Percentiles rank a stretch among this genome's conserved stretches.
Evolutionary conservation across 495 filamentous ascomycete species (phyloP).

Genomic region (Hypoxylon lienhwacheense): DNA sequence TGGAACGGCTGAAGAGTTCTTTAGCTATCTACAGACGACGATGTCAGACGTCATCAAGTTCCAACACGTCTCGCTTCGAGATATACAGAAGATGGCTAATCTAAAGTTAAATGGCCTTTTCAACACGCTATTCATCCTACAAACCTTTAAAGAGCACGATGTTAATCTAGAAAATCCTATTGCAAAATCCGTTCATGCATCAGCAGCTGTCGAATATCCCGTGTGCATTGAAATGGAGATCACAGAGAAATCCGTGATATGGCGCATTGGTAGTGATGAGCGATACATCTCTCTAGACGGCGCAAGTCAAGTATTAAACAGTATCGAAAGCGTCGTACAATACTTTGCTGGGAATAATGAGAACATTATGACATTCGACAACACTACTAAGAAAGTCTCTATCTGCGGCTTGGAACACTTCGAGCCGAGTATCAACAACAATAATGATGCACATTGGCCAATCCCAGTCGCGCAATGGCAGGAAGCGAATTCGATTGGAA

Average conservation of each 20-base stretch:
- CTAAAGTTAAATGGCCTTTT: slow-evolving; percentile 49
- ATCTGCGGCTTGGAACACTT: slow-evolving; percentile 55
- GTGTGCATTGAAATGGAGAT: slow-evolving; percentile 79
- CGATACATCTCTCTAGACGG: slow-evolving; percentile 49
- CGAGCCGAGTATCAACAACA: slow-evolving; percentile 29
- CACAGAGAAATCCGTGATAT: slow-evolving; percentile 55
- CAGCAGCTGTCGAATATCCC: slow-evolving; percentile 71
- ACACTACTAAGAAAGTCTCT: slow-evolving; percentile 43
- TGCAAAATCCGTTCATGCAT: slow-evolving; percentile 60
- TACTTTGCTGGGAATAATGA: slow-evolving; percentile 51
- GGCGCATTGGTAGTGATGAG: slow-evolving; percentile 70
- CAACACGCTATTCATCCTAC: slow-evolving; percentile 73
- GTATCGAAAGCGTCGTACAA: slow-evolving; percentile 58
- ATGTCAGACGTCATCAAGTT: slow-evolving; percentile 53
- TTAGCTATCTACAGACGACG: slow-evolving; percentile 66
- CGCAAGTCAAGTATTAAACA: slow-evolving; percentile 50
- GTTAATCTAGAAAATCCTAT: slow-evolving; percentile 30
- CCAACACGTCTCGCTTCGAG: slow-evolving; percentile 69
- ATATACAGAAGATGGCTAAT: slow-evolving; percentile 53
- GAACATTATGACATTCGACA: slow-evolving; percentile 56
- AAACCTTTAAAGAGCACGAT: slow-evolving; percentile 42
- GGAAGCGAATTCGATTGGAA: not conserved
- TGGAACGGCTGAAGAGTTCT: slow-evolving; percentile 60
- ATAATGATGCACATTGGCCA: not conserved
- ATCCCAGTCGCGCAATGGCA: not conserved